These are phyloP conservation scores for Cordyceps militaris DNA, from an alignment of 2,329 filamentous ascomycete species.

Conservation along the genomic window DNA sequence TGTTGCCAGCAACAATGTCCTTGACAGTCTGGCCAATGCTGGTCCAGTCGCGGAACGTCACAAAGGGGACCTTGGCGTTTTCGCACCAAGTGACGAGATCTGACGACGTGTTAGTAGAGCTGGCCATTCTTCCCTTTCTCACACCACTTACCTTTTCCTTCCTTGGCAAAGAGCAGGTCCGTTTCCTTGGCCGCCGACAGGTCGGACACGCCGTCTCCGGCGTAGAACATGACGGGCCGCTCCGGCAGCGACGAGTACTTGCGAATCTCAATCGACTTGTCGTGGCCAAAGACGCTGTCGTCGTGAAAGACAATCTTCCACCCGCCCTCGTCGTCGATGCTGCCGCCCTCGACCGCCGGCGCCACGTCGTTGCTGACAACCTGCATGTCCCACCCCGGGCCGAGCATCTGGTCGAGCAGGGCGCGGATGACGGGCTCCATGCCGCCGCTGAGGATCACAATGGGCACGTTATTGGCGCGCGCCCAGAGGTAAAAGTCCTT, in stretches of 20 bases:
- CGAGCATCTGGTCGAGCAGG: constrained; percentile 71
- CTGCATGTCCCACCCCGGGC: constrained; percentile 71
- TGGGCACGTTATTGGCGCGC: constrained; percentile 73
- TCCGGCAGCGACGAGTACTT: constrained; percentile 73
- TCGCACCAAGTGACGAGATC: constrained; percentile 86
- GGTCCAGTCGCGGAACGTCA: constrained; percentile 77
- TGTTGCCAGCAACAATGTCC: constrained; percentile 68
- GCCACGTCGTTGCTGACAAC: constrained; percentile 84
- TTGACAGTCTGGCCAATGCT: constrained; percentile 70
- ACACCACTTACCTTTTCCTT: constrained; percentile 61
- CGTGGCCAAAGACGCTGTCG: constrained; percentile 85
- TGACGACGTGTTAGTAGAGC: constrained; percentile 25
- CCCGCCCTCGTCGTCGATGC: constrained; percentile 69
- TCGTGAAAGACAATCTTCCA: constrained; percentile 90
- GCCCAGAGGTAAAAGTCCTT: constrained; percentile 82
- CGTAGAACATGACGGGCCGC: constrained; percentile 84
- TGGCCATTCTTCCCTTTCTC: too few relatives aligned
- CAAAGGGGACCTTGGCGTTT: constrained; percentile 77
- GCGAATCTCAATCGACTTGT: constrained; percentile 88
- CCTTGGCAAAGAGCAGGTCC: constrained; percentile 88
- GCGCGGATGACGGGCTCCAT: constrained; percentile 90
- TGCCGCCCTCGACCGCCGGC: constrained; percentile 51
- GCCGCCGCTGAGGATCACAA: constrained; percentile 85
- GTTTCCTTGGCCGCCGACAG: constrained; percentile 88
- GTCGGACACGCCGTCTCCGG: constrained; percentile 90